Conservation (phyloP, 345 rosid species). For the Stellera chamaejasme region DNA sequence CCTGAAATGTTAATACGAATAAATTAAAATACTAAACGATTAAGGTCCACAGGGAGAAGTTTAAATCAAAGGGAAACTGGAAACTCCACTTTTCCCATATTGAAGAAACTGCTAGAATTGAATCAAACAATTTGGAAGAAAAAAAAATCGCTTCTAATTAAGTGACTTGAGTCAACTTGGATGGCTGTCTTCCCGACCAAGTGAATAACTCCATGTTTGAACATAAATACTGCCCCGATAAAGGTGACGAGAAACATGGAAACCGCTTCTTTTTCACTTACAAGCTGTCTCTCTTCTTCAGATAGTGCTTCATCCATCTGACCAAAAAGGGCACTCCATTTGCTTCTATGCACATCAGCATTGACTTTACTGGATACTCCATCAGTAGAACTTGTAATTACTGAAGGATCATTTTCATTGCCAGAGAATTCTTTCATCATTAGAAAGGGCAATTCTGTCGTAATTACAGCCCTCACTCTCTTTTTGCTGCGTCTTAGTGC, state of each 20-base stretch:
- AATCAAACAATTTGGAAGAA: background rate
- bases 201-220: background rate
- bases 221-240: background rate
- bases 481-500: conserved; percentile 87
- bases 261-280: conserved; percentile 25
- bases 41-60: background rate
- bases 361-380: conserved; percentile 23
- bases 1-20: conserved; percentile 41
- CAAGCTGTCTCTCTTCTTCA: conserved; percentile 84
- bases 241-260: background rate
- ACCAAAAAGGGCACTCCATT: conserved; percentile 66
- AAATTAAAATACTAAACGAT: background rate
- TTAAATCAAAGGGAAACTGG: background rate
- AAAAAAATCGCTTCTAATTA: background rate
- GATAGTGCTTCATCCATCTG: conserved; percentile 65
- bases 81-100: background rate
- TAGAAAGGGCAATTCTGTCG: conserved; percentile 69
- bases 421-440: conserved; percentile 61
- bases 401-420: conserved; percentile 23
- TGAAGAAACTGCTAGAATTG: background rate
- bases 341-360: conserved; percentile 45
- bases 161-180: background rate
- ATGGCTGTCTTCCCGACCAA: background rate
- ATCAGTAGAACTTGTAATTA: conserved; percentile 21
- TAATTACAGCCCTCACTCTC: conserved; percentile 69